Evolutionary conservation across 2,329 filamentous ascomycete genomes (phyloP), one percentile per base, ranked within the genome.

Genomic region (Talaromyces verruculosus): DNA sequence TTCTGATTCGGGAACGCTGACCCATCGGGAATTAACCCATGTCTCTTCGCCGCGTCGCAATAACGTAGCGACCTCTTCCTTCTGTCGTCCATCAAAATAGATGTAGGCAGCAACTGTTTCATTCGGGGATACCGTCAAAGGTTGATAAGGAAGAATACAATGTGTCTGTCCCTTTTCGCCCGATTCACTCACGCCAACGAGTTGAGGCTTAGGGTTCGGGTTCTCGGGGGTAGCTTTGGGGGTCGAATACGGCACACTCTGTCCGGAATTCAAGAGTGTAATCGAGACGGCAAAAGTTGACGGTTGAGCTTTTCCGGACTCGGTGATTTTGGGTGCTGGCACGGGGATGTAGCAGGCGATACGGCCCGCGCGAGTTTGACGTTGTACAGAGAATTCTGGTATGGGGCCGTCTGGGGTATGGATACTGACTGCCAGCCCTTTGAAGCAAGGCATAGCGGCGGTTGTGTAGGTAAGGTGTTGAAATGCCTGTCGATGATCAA

Each of bases 21-120:
- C 95, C 95, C 95, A 99, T 72, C 95, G 86, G 65, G 93, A 97
- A 75, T 98, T 99, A 28, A 99, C 96, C 95, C 95, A 99, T 1
- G 95, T 99, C 80, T 99, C 95, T 76, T 98, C 95, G 28, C 95
- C 94, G 13, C 93, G 90, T 64, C 95, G 86, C 62, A 99, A 83
- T 65, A 99, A 83, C 13, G 95, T 99, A 62, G 95, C 95, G 2
- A 99, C 96, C 80, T 99, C 95, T 77, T 99, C 95, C 78, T 99
- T 99, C 67, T 87, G 87, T 68, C 95, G 86, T 19, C 95, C 95
- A 78, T 99, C 95, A 75, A 99, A 99, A 81, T 99, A 99, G 72
- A 99, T 98, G 78, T 99, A 99, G 43, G 94, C 95, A 37, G 95
- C 95, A 72, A 99, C 94, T 15, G 95, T 99, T 81, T 99, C 95